Evolutionary conservation across 495 filamentous ascomycete species (phyloP), one percentile per base, ranked within the genome.

Genomic region (Aspergillus biplanus): DNA sequence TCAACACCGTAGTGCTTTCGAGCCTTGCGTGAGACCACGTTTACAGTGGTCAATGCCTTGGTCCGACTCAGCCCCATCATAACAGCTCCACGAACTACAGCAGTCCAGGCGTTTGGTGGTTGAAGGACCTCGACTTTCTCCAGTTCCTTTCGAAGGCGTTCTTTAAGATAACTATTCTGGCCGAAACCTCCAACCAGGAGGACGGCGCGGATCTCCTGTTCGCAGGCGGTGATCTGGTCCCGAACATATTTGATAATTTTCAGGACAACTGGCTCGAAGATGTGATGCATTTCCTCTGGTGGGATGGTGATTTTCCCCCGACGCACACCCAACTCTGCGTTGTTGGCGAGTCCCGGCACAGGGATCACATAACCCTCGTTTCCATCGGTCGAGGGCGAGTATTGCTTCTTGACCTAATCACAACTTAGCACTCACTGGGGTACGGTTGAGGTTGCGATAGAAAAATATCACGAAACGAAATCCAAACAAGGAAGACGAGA

Each of bases 161-260:
- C 64, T 48, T 70, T 71, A 5, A 90, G 80, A 68, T 89, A 90
- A 34, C 85, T 83, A 67, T 83, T 89, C 68, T 89, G 85, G 0
- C 88, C 88, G 70, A 90, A 90, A 8, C 87, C 87, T 52, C 88
- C 88, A 8, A 91, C 88, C 18, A 91, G 77, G 59, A 90, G 83
- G 57, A 91, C 85, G 16, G 87, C 84, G 55, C 65, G 74, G 15
- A 79, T 62, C 6, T 66, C 42, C 5, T 61, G 56, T 4, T 21
- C 46, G 2, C 65, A 68, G 3, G 52, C 49, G 6, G 32, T 11
- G 6, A 70, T 62, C 44, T 70, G 65, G 11, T 63, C 21, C 21
- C 62, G 62, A 16, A 73, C 72, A 53, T 71, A 65, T 33, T 63
- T 59, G 4, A 71, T 63, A 0, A 63, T 66, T 31, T 61, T 56